Base-by-base conservation (phyloP, 768 basidiomycete genomes). In the Lactarius vividus region DNA sequence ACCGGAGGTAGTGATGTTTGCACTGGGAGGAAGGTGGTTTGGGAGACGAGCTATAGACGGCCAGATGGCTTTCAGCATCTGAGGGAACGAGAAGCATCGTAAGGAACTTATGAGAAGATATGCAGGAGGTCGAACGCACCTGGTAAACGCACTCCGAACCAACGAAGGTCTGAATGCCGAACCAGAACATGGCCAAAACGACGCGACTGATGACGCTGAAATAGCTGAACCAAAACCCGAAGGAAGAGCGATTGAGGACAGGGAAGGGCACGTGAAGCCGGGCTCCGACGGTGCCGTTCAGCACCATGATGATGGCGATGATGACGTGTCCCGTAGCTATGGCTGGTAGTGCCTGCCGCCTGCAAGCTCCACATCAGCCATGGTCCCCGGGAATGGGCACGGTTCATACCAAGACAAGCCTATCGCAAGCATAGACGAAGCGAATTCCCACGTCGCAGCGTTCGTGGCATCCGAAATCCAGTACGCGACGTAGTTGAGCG, bases 221-320 rank as follows among this genome's bases (percentile, higher is more conserved):
- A 76, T 92, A 94, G 73, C 91, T 90, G 71, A 94, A 84, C 86
- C 89, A 94, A 78, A 93, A 94, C 2, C 94, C 93, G 70, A 94
- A 91, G 0, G 89, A 92, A 2, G 92, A 92, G 18, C 93, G 82
- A 70, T 88, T 91, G n/a, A 93, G 79, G 58, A 94, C 83, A 1
- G 85, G 82, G 73, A 93, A 93, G 0, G 89, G 84, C 29, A 94
- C 78, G 70, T 91, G 91, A 54, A 92, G 81, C 23, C 88, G 84
- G 29, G 92, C 88, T 29, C 92, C 91, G 31, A 85, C 82, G 5
- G 88, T 86, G 57, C 92, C 92, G 72, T 92, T 94, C 57, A 90
- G 77, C 1, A 92, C 84, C 80, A 94, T 85, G 23, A 87, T 84
- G 63, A 85, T 75, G 2, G 88, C 84, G 65, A 93, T 91, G 69